Conservation (phyloP, 192 early-diverging fungal species). For the Rhizophlyctis rosea region DNA sequence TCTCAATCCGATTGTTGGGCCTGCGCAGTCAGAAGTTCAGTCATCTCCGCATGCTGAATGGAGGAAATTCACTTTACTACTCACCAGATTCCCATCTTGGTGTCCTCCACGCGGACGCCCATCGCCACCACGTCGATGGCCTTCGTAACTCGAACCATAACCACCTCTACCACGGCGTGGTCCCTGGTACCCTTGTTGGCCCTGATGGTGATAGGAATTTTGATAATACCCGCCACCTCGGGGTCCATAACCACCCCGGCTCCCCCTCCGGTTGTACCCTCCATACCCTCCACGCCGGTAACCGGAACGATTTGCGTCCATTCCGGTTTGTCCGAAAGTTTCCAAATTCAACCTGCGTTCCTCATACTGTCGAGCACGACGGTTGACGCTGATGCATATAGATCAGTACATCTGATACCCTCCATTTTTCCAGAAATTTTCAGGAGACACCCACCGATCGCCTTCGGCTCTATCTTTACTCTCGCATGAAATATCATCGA, state of each 20-base stretch:
- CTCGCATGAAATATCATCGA: conserved; percentile 98
- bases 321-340: conserved; percentile 85
- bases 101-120: background rate
- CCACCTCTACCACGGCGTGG: background rate
- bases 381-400: conserved; percentile 26
- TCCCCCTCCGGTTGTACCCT: conserved; percentile 27
- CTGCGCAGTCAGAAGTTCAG: no score
- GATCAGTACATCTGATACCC: no score
- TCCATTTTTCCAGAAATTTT: background rate
- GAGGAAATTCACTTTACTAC: no score
- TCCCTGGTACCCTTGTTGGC: background rate
- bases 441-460: conserved; percentile 39
- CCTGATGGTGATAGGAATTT: background rate
- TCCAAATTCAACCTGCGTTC: conserved; percentile 92
- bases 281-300: conserved; percentile 25
- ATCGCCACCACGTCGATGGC: background rate
- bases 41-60: no score
- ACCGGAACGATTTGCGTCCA: conserved; percentile 12
- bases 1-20: no score
- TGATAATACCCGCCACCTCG: conserved; percentile 13
- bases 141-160: background rate
- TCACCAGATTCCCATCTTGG: background rate
- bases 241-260: conserved; percentile 8
- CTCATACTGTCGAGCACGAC: conserved; percentile 75
- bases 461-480: conserved; percentile 76